Evolutionary conservation across 805 yeast genomes (phyloP).

Genomic region (Yarrowia phangngaensis): DNA sequence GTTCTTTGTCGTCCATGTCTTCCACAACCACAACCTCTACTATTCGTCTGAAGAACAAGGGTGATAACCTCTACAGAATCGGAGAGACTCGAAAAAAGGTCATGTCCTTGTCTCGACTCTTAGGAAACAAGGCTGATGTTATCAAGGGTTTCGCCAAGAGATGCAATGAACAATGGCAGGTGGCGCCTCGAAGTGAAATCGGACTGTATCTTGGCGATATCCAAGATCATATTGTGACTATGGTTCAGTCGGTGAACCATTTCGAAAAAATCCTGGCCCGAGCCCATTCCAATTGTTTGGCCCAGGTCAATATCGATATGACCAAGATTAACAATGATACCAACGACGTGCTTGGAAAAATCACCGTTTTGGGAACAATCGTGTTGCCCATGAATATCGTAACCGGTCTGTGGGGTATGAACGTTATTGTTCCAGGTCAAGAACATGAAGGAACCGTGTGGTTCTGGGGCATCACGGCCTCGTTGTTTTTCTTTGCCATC

Average conservation of each 20-base stretch:
- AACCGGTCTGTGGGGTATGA: constrained; percentile 99
- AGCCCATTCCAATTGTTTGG: constrained; percentile 93
- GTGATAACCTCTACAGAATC: constrained; percentile 89
- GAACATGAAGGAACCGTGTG: constrained; percentile 55
- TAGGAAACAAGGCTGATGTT: constrained; percentile 96
- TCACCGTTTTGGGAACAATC: constrained; percentile 89
- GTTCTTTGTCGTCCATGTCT: constrained; percentile 35
- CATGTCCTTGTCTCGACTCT: constrained; percentile 77
- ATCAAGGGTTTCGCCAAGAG: constrained; percentile 91
- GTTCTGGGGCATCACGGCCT: constrained; percentile 49
- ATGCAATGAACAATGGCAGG: constrained; percentile 79
- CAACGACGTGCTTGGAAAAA: constrained; percentile 92
- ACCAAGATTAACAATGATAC: constrained; percentile 94
- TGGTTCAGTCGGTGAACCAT: constrained; percentile 93
- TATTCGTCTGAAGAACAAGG: constrained; percentile 52
- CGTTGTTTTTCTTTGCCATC: constrained; percentile 37
- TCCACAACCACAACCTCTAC: constrained; percentile 35
- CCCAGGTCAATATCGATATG: constrained; percentile 97
- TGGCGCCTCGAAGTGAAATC: constrained; percentile 77
- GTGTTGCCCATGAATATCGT: constrained; percentile 92
- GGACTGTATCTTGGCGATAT: constrained; percentile 95
- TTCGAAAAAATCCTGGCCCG: constrained; percentile 90
- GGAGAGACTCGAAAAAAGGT: constrained; percentile 95
- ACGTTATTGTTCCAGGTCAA: constrained; percentile 94
- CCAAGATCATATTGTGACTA: constrained; percentile 95